Conservation (phyloP, 805 yeast species). For the Ogataea kodamae region DNA sequence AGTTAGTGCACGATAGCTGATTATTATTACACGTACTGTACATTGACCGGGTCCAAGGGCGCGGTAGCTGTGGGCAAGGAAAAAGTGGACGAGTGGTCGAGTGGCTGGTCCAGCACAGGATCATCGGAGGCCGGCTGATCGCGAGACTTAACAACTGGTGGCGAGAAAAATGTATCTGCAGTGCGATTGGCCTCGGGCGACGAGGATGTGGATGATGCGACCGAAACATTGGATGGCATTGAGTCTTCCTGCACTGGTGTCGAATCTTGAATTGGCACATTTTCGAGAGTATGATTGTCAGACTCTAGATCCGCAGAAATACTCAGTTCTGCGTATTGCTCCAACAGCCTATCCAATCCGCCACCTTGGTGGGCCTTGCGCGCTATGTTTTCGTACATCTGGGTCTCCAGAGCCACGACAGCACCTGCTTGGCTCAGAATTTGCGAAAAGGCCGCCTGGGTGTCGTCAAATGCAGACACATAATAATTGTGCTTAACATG, state of each 20-base stretch:
- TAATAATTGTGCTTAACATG: constrained; percentile 71
- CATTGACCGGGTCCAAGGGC: constrained; percentile 5
- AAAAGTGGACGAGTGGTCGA: constrained; percentile 19
- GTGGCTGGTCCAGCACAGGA: not conserved
- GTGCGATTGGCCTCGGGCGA: constrained; percentile 14
- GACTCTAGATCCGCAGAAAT: constrained; percentile 6
- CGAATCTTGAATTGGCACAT: constrained; percentile 1
- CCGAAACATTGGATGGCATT: constrained; percentile 1
- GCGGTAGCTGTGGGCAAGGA: constrained; percentile 23
- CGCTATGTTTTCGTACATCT: constrained; percentile 76
- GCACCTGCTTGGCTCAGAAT: constrained; percentile 57
- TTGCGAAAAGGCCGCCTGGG: constrained; percentile 57
- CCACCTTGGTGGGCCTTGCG: constrained; percentile 86
- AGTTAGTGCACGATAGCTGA: not conserved
- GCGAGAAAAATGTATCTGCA: constrained; percentile 21
- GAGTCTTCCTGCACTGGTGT: constrained; percentile 1
- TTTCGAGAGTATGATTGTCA: constrained; percentile 1
- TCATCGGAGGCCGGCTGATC: constrained; percentile 3
- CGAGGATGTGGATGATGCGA: not conserved
- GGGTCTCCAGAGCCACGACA: constrained; percentile 74
- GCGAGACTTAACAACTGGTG: constrained; percentile 18
- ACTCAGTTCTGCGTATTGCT: constrained; percentile 14
- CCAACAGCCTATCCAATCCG: constrained; percentile 58
- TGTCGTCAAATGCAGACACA: constrained; percentile 56
- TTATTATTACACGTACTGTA: constrained; percentile 3